These are phyloP conservation scores for Vaccinium myrtillus DNA, from an alignment of 148 eudicot genomes.

Conservation along the genomic window DNA sequence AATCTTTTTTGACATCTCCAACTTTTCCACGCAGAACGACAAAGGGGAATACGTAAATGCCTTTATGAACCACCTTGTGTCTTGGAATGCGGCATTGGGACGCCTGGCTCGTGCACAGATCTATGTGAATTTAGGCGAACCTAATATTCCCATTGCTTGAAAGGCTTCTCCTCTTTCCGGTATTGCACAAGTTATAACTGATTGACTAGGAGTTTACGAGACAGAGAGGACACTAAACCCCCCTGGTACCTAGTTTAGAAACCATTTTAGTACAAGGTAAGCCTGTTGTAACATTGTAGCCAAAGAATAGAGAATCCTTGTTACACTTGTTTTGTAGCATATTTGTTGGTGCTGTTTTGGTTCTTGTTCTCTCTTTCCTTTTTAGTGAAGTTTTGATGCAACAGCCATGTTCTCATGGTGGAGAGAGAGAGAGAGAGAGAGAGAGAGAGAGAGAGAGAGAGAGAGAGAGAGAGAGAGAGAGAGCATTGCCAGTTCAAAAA, in stretches of 20 bases:
- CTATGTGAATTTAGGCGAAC: conserved; percentile 87
- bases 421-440: no score
- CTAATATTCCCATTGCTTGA: conserved; percentile 73
- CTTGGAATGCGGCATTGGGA: conserved; percentile 75
- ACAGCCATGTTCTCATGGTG: no score
- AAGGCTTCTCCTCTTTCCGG: conserved; percentile 9
- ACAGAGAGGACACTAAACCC: background rate
- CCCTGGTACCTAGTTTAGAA: background rate
- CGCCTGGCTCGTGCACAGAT: conserved; percentile 83
- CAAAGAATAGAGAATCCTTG: no score
- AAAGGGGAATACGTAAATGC: conserved; percentile 53
- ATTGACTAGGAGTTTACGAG: background rate
- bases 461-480: no score
- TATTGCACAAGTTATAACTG: background rate
- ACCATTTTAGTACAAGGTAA: background rate
- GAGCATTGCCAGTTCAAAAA: no score
- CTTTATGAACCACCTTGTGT: conserved; percentile 84
- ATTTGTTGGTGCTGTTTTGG: no score
- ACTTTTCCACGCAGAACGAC: conserved; percentile 58
- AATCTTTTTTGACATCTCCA: background rate
- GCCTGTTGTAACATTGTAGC: background rate
- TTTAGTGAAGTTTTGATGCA: no score
- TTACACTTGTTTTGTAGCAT: no score
- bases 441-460: no score
- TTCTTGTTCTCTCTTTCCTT: no score